Conservation (phyloP, 192 early-diverging fungal genomes). For the Backusella sp. region DNA sequence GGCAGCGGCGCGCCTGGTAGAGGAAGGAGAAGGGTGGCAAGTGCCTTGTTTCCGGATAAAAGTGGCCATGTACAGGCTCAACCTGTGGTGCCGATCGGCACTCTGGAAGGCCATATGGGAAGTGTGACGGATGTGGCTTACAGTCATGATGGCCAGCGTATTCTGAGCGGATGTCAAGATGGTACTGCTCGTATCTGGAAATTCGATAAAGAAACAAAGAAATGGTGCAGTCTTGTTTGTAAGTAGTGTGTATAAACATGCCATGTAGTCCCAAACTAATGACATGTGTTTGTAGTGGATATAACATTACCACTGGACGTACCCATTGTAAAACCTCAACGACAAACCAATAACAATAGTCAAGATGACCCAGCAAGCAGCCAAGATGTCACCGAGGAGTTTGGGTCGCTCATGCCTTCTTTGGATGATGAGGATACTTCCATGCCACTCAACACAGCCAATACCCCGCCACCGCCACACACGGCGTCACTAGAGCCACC, state of each 20-base stretch:
- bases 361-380: neutral
- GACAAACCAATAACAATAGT: neutral
- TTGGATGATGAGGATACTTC: neutral
- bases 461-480: neutral
- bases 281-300: conserved; percentile 2
- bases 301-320: conserved; percentile 15
- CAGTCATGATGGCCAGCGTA: conserved; percentile 62
- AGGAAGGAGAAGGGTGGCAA: conserved; percentile 21
- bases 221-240: conserved; percentile 62
- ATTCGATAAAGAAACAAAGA: conserved; percentile 43
- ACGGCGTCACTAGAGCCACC: neutral
- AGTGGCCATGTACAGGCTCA: conserved; percentile 26
- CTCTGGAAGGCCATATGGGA: conserved; percentile 69
- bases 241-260: conserved; percentile 14
- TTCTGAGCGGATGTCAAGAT: conserved; percentile 76
- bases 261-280: too few species aligned
- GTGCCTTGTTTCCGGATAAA: conserved; percentile 35
- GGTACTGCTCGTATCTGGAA: conserved; percentile 79
- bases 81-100: conserved; percentile 42
- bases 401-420: conserved; percentile 5
- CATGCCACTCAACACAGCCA: neutral
- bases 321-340: conserved; percentile 13
- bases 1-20: neutral
- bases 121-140: conserved; percentile 75
- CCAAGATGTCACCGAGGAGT: neutral